Conservation (phyloP, 805 yeast species). For the Torulaspora delbrueckii region DNA sequence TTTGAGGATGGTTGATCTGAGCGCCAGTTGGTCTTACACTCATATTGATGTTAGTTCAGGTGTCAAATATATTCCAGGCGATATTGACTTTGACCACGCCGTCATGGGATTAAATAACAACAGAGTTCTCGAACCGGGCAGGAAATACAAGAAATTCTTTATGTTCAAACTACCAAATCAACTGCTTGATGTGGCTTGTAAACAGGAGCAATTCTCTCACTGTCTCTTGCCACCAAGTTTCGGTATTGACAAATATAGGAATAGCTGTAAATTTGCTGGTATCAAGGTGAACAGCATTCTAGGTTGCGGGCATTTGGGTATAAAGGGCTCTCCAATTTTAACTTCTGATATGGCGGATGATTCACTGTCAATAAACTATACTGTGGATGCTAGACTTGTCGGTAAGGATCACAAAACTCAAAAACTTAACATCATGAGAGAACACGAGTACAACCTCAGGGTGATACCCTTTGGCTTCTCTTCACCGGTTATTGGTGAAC, state of each 20-base stretch:
- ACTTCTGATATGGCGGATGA: conserved; percentile 48
- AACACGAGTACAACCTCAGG: conserved; percentile 37
- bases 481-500: conserved; percentile 21
- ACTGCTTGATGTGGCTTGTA: conserved; percentile 49
- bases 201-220: conserved; percentile 40
- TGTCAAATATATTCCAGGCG: conserved; percentile 42
- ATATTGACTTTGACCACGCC: conserved; percentile 46
- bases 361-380: conserved; percentile 45
- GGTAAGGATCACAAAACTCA: conserved; percentile 39
- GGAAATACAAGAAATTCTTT: conserved; percentile 53
- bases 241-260: conserved; percentile 36
- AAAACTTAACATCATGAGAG: conserved; percentile 33
- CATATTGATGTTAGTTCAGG: conserved; percentile 51
- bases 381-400: conserved; percentile 53
- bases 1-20: conserved; percentile 55
- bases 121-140: conserved; percentile 45
- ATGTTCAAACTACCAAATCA: conserved; percentile 54
- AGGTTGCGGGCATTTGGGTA: conserved; percentile 49
- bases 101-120: conserved; percentile 47
- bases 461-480: conserved; percentile 40
- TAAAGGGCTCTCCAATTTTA: conserved; percentile 50
- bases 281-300: conserved; percentile 33
- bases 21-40: conserved; percentile 51
- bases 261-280: conserved; percentile 30
- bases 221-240: conserved; percentile 40